Base-by-base conservation (phyloP, 2,329 filamentous ascomycete species). In the Dactylonectria estremocensis region DNA sequence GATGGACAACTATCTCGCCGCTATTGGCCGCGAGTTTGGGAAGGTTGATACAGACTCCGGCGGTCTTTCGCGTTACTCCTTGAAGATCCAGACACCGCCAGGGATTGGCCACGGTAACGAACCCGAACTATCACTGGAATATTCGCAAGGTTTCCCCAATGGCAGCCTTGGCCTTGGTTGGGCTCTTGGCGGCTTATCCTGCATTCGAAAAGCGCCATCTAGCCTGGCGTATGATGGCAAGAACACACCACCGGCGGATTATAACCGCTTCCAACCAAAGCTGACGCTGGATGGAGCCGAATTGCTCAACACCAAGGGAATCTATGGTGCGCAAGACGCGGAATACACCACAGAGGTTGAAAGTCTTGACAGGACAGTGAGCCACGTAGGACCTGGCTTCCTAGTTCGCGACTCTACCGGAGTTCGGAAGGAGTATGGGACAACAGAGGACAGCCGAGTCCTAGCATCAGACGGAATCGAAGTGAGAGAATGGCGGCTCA, bases 401-500 rank as follows among this genome's bases (percentile, higher is more conserved):
- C 9, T 35, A 16, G 45, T 50, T 22, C 14, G 14, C 9, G 56
- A 60, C 28, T 35, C 20, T 22, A 60, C 45, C 16, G 56, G 56
- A 49, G 10, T 14, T 24, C 14, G 31, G 56, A 50, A 33, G 10
- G 43, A 60, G 45, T 60, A 60, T 40, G 56, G 56, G n/a, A 60
- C 56, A 22, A 49, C 43, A 18, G 18, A 20, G 4, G 56, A 60
- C 35, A 60, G 56, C 24, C 56, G 31, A 28, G 37, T 48, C 45
- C 18, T 49, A 43, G 14, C 20, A 14, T 9, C 40, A 9, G 24
- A 48, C 22, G 40, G 40, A 18, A 16, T 2, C 14, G 8, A 24
- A 28, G 60, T 56, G 37, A n/a, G 56, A 40, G 60, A 63, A 48
- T 63, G 60, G 60, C 50, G 60, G 13, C 54, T 54, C 49, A 56